These are phyloP conservation scores for Daldinia grandis DNA, from an alignment of 495 filamentous ascomycete genomes.

Conservation along the genomic window DNA sequence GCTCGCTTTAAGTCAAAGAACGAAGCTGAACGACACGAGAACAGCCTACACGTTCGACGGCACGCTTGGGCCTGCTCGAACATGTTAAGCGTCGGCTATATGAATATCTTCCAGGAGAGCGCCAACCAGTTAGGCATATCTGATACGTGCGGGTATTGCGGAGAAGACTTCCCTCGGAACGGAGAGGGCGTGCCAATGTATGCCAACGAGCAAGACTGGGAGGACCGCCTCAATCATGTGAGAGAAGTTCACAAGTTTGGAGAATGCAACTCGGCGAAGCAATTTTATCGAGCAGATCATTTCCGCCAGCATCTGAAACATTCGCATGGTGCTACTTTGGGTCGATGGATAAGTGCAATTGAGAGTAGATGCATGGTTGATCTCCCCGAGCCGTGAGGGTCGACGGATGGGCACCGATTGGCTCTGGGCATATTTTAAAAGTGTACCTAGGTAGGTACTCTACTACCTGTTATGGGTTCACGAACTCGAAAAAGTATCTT, in stretches of 20 bases:
- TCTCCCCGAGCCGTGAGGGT: conserved; percentile 1
- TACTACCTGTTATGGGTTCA: not conserved
- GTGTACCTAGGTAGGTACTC: too few relatives aligned
- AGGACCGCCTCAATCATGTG: conserved; percentile 66
- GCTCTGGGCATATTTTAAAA: conserved; percentile 1
- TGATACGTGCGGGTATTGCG: conserved; percentile 87
- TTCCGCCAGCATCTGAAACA: conserved; percentile 92
- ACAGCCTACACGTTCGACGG: conserved; percentile 83
- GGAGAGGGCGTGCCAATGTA: conserved; percentile 64
- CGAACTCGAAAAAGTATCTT: not conserved
- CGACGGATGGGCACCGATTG: not conserved
- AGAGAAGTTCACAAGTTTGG: conserved; percentile 79
- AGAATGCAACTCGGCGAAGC: conserved; percentile 86
- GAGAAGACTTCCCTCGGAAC: conserved; percentile 76
- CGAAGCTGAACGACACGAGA: conserved; percentile 88
- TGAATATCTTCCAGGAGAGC: conserved; percentile 74
- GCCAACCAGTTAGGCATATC: conserved; percentile 49
- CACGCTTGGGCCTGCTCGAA: conserved; percentile 85
- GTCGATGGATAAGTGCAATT: conserved; percentile 84
- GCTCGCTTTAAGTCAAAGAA: conserved; percentile 93
- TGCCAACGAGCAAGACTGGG: conserved; percentile 23
- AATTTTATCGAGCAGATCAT: conserved; percentile 88
- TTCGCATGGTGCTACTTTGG: conserved; percentile 71
- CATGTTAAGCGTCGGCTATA: conserved; percentile 51
- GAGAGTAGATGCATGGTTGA: conserved; percentile 84